A percentile compares a stretch with the other conserved stretches of the same genome.
Evolutionary conservation across 345 rosid genomes (phyloP).

Genomic region (Hypericum perforatum): DNA sequence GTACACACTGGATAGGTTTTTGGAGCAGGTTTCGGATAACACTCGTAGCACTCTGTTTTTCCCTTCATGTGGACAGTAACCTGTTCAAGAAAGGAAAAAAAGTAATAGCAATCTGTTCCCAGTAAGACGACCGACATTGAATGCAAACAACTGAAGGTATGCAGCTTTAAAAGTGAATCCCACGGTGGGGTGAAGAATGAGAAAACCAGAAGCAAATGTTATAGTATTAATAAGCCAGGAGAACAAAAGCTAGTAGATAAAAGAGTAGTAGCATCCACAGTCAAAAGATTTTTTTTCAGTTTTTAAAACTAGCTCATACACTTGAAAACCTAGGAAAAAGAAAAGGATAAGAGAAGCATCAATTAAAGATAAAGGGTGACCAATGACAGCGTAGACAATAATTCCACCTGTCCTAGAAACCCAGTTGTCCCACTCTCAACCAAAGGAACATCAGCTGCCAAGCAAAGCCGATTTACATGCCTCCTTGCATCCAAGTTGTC

Average conservation of each 20-base stretch:
- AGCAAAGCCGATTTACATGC: constrained; percentile 96
- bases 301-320: too few relatives aligned
- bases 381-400: not conserved
- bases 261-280: too few relatives aligned
- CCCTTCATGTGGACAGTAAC: constrained; percentile 91
- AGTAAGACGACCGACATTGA: too few relatives aligned
- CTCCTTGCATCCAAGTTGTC: constrained; percentile 96
- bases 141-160: too few relatives aligned
- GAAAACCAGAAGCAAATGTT: too few relatives aligned
- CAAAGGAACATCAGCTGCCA: constrained; percentile 91
- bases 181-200: too few relatives aligned
- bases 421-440: constrained; percentile 99
- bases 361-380: not conserved
- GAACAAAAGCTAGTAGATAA: too few relatives aligned
- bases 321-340: not conserved
- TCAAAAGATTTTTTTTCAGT: too few relatives aligned
- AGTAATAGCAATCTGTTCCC: too few relatives aligned
- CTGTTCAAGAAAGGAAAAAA: constrained; percentile 19
- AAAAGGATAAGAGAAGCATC: constrained; percentile 2
- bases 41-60: constrained; percentile 91
- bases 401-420: constrained; percentile 88
- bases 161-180: too few relatives aligned
- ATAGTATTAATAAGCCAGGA: too few relatives aligned
- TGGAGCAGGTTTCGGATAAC: constrained; percentile 92
- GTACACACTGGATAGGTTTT: constrained; percentile 99